Conservation (phyloP, 495 filamentous ascomycete species). For the Collariella sp. region DNA sequence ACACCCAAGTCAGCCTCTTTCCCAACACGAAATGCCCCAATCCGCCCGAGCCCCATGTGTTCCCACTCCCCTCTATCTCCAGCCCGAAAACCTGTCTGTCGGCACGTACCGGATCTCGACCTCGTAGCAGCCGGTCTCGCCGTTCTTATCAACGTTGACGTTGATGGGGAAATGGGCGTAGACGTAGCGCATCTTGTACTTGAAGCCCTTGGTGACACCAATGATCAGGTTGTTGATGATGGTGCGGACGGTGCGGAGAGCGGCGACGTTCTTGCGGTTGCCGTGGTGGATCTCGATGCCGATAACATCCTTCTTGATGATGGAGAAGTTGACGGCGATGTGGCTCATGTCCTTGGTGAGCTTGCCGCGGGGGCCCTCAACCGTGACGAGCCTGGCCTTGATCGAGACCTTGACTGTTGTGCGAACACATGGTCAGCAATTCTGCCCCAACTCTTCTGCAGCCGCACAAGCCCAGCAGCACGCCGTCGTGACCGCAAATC, state of each 20-base stretch:
- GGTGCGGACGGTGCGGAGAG: slow-evolving; percentile 93
- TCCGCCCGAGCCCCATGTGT: background rate
- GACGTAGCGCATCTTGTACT: slow-evolving; percentile 99
- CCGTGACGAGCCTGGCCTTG: slow-evolving; percentile 89
- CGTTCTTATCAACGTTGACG: slow-evolving; percentile 96
- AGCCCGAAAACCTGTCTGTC: background rate
- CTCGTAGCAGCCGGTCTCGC: slow-evolving; percentile 75
- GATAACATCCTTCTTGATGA: slow-evolving; percentile 72
- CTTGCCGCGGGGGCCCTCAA: slow-evolving; percentile 94
- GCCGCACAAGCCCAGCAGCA: background rate
- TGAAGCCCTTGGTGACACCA: slow-evolving; percentile 96
- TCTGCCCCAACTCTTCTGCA: slow-evolving; percentile 12
- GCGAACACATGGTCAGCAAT: slow-evolving; percentile 34
- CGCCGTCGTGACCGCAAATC: background rate
- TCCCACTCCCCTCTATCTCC: background rate
- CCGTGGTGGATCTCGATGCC: slow-evolving; percentile 97
- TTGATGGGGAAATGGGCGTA: slow-evolving; percentile 99
- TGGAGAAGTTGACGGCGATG: slow-evolving; percentile 88
- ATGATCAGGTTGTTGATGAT: slow-evolving; percentile 97
- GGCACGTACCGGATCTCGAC: slow-evolving; percentile 92
- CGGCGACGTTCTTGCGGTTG: slow-evolving; percentile 91
- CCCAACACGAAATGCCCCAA: background rate
- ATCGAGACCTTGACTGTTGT: slow-evolving; percentile 83
- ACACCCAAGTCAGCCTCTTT: slow-evolving; percentile 23
- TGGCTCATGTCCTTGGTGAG: slow-evolving; percentile 93